Conservation (phyloP, 345 rosid species). For the Populus euphratica region DNA sequence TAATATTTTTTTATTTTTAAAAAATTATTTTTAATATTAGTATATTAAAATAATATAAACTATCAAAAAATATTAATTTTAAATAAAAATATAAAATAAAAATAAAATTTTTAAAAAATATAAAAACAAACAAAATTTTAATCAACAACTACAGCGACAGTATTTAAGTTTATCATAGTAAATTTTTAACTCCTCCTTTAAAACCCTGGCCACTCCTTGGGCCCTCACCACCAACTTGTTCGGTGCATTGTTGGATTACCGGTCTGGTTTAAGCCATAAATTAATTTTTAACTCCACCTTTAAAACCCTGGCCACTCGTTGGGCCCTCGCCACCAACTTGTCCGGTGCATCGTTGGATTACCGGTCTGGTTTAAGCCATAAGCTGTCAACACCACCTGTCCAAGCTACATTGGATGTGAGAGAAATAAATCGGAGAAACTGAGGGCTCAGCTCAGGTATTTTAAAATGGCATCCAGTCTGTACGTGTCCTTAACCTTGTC, state of each 20-base stretch:
- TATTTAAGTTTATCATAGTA: too few species aligned
- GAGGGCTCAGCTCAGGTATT: background rate
- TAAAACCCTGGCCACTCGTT: background rate
- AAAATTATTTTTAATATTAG: too few species aligned
- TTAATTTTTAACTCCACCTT: background rate
- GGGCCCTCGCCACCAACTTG: background rate
- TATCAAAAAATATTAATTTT: too few species aligned
- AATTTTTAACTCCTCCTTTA: background rate
- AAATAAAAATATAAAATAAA: too few species aligned
- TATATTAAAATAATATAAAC: fast-evolving
- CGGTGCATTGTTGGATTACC: background rate
- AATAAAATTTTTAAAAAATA: too few species aligned
- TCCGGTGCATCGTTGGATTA: background rate
- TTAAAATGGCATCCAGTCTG: background rate
- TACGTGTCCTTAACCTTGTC: background rate
- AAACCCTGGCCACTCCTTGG: background rate
- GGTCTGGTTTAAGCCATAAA: background rate
- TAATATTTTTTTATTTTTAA: too few species aligned
- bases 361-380: background rate
- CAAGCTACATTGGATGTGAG: background rate
- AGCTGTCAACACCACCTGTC: background rate
- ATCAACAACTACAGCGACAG: too few species aligned
- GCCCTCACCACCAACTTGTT: background rate
- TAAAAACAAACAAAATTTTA: too few species aligned
- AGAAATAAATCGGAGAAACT: background rate